Evolutionary conservation across 2,329 filamentous ascomycete species (phyloP), one percentile per base, ranked within the genome.

Genomic region (Curvularia hawaiiensis): DNA sequence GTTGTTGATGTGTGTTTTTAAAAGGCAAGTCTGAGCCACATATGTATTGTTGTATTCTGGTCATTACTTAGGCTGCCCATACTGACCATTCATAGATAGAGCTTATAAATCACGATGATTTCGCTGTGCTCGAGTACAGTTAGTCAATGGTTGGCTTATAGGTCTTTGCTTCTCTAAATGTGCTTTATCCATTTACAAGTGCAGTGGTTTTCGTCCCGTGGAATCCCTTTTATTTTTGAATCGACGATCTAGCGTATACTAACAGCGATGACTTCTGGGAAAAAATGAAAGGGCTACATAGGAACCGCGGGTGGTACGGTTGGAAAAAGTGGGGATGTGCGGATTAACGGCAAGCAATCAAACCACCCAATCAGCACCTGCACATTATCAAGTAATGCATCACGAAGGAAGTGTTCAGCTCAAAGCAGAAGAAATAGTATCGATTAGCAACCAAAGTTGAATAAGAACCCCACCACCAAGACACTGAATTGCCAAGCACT

Each of bases 21-120:
- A 73, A 73, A 73, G 70, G 70, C 70, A 73, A 73, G 70, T 73
- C 70, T 73, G 70, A 73, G 69, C 67, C 64, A 40, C 54, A 11
- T 46, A 16, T n/a, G 55, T 6, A 47, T 33, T 12, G 8, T 22
- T n/a, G 16, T 47, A 11, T 47, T 11, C 18, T 6, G 3, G 9
- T 24, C 20, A 31, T 8, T 47, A 12, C 44, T 3, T 47, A 10
- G 41, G n/a, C 1, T 14, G 10, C 41, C 16, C 24, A 7, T 44
- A 44, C 41, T 44, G 24, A 44, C 14, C n/a, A 18, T 24, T 28
- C 24, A n/a, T 12, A 44, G 41, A 10, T 28, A 28, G 12, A 44
- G 41, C 41, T 1, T 44, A n/a, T 28, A 44, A 6, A 44, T 44
- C 6, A 43, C 7, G 1, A 26, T 24, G 10, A 24, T 26, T 7